These are phyloP conservation scores for Orbilia javanica DNA, from an alignment of 2,329 filamentous ascomycete genomes.

Conservation along the genomic window DNA sequence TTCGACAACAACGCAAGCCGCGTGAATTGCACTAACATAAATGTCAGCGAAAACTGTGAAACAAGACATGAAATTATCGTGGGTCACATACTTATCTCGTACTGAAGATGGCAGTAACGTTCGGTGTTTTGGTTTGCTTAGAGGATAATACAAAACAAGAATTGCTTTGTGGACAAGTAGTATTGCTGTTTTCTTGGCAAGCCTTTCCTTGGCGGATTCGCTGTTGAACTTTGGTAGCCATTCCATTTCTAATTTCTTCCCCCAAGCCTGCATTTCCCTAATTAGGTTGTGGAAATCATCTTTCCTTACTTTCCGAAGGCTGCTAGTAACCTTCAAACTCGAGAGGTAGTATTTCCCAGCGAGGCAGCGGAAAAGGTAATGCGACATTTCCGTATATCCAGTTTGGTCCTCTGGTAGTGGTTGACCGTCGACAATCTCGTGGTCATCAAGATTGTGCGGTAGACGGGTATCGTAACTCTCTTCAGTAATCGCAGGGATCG, in stretches of 20 bases:
- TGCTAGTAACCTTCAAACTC: constrained; percentile 53
- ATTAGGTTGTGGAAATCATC: constrained; percentile 55
- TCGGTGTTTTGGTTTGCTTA: constrained; percentile 55
- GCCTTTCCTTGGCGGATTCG: constrained; percentile 42
- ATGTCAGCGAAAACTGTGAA: not conserved
- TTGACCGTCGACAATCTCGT: constrained; percentile 54
- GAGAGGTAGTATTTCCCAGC: constrained; percentile 57
- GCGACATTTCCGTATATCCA: constrained; percentile 57
- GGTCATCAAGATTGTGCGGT: constrained; percentile 51
- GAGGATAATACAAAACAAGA: constrained; percentile 52
- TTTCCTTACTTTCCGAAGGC: constrained; percentile 37
- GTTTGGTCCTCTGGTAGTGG: constrained; percentile 38
- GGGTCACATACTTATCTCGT: constrained; percentile 43
- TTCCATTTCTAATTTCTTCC: constrained; percentile 53
- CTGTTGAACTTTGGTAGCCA: constrained; percentile 55
- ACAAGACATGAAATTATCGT: not conserved
- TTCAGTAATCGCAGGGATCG: constrained; percentile 53
- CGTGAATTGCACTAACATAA: constrained; percentile 46
- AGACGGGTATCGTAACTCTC: constrained; percentile 52
- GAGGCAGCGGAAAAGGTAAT: constrained; percentile 55
- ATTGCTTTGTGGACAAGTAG: constrained; percentile 55
- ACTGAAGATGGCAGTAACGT: constrained; percentile 36
- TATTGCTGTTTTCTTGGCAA: constrained; percentile 54
- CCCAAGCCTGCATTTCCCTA: constrained; percentile 55
- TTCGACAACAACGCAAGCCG: constrained; percentile 51